phyloP scores from a whole-genome alignment of 768 basidiomycete genomes.

The Leccinum fibrillosum region DNA sequence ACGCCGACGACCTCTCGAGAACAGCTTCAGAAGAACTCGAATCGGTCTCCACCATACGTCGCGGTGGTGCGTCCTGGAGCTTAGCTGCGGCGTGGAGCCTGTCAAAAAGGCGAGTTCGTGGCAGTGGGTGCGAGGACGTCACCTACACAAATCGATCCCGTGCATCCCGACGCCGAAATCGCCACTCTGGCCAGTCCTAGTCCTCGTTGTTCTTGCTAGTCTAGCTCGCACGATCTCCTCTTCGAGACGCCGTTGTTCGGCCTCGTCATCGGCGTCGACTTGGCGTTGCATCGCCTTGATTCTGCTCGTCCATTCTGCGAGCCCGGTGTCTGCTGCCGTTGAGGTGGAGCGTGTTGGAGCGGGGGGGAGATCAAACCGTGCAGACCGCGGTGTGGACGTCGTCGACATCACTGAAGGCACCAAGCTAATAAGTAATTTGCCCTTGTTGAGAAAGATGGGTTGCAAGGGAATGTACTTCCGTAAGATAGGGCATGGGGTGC shows the following conservation, averaged over 20 bases:
- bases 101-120: neutral
- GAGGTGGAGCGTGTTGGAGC: slow-evolving; percentile 22
- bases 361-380: slow-evolving; percentile 38
- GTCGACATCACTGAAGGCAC: slow-evolving; percentile 25
- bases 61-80: slow-evolving; percentile 16
- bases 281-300: slow-evolving; percentile 79
- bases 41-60: slow-evolving; percentile 11
- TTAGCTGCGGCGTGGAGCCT: slow-evolving; percentile 17
- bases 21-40: neutral
- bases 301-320: slow-evolving; percentile 80
- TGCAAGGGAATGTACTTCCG: neutral
- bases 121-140: neutral
- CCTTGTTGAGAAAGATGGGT: neutral
- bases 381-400: slow-evolving; percentile 25
- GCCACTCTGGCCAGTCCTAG: slow-evolving; percentile 31
- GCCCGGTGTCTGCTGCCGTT: slow-evolving; percentile 49
- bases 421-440: neutral
- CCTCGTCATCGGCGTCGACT: slow-evolving; percentile 78
- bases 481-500: neutral
- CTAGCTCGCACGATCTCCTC: slow-evolving; percentile 50
- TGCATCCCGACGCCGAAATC: slow-evolving; percentile 39
- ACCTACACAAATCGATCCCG: slow-evolving; percentile 32
- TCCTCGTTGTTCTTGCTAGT: slow-evolving; percentile 43
- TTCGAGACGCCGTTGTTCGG: slow-evolving; percentile 65
- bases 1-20: slow-evolving; percentile 5